Percentiles rank a stretch among this genome's conserved stretches.
These are phyloP conservation scores for Neofusicoccum laricinum DNA, from an alignment of 2,329 filamentous ascomycete species.

Conservation along the genomic window DNA sequence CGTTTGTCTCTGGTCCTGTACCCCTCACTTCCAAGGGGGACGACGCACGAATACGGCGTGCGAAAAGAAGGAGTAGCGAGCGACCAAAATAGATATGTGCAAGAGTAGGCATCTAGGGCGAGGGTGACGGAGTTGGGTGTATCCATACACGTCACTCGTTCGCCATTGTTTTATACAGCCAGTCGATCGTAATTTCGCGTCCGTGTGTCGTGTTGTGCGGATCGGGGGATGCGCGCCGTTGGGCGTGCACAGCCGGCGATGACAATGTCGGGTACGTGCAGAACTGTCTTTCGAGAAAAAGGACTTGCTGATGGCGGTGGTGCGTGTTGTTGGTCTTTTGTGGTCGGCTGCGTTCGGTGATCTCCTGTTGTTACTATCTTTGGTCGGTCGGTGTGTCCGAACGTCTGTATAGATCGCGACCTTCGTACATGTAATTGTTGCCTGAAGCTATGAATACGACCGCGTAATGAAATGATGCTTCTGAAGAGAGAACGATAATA, in stretches of 20 bases:
- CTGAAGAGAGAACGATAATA: neutral
- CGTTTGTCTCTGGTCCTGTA: neutral
- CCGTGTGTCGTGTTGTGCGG: conserved; percentile 1
- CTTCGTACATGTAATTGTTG: neutral
- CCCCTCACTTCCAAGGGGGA: neutral
- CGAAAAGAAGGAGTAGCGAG: neutral
- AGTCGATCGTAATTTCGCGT: conserved; percentile 4
- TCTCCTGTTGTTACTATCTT: neutral
- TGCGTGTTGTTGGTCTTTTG: neutral
- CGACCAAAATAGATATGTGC: neutral
- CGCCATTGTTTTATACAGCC: conserved; percentile 1
- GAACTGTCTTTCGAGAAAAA: neutral
- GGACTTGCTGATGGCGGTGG: neutral
- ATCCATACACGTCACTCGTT: neutral
- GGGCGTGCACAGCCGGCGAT: neutral
- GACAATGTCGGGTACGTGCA: neutral
- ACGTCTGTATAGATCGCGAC: neutral
- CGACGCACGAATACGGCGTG: neutral
- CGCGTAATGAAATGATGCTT: neutral
- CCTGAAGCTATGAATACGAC: neutral
- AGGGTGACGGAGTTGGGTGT: neutral
- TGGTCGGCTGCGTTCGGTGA: neutral
- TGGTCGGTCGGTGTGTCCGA: conserved; percentile 4
- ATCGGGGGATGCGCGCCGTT: neutral
- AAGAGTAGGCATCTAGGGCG: neutral